Conservation (phyloP, 495 filamentous ascomycete genomes). For the Aspergillus nanangensis region DNA sequence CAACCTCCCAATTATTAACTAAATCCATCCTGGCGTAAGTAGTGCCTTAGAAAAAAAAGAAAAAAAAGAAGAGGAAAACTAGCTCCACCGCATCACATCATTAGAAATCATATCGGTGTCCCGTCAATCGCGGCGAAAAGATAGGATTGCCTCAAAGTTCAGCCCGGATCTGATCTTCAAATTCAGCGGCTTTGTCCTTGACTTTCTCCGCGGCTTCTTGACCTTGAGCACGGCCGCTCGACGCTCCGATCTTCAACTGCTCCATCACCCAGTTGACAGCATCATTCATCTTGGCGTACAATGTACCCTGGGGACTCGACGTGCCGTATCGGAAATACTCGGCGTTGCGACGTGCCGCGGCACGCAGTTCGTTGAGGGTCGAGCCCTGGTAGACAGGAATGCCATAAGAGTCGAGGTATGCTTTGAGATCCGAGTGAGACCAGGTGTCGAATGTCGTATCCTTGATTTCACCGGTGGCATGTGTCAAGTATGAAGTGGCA, state of each 20-base stretch:
- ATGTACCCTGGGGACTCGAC: constrained; percentile 56
- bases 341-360: constrained; percentile 64
- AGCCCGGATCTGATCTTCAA: constrained; percentile 21
- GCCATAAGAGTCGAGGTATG: constrained; percentile 77
- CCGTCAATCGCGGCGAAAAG: background rate
- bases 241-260: constrained; percentile 58
- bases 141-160: constrained; percentile 18
- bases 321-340: constrained; percentile 79
- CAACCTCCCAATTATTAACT: too few species aligned
- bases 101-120: background rate
- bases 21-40: too few species aligned
- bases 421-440: constrained; percentile 77
- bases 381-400: constrained; percentile 69
- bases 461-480: constrained; percentile 66
- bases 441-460: constrained; percentile 71
- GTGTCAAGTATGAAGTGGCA: constrained; percentile 66
- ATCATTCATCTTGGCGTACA: constrained; percentile 60
- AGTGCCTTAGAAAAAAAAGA: background rate
- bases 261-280: constrained; percentile 56
- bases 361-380: constrained; percentile 57
- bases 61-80: background rate
- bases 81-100: background rate
- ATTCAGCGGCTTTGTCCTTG: constrained; percentile 28
- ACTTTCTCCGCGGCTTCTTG: constrained; percentile 46
- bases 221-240: constrained; percentile 56